Base-by-base conservation (phyloP, 1,139 yeast species). In the Geotrichum fermentans region DNA sequence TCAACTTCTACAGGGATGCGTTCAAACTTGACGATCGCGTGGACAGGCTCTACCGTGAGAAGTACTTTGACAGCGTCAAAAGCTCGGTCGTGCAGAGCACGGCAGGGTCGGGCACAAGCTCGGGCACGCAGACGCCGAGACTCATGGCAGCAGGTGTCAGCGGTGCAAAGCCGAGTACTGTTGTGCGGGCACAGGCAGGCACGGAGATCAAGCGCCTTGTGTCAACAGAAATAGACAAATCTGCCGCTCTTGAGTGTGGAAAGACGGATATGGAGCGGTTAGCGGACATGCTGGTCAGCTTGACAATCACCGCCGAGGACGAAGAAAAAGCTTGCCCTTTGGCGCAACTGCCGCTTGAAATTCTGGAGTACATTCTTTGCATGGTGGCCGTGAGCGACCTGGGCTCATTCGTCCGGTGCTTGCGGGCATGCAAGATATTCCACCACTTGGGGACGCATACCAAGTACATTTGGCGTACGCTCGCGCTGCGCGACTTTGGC, bases 1-100 rank as follows among this genome's bases (percentile, higher is more conserved):
- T 87, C 33, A 77, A 73, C 39, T 74, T 70, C 54, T 89, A 89
- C 67, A 71, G 96, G 52, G 74, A 74, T 54, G 96, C 96, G 0
- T 78, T 82, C 63, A 80, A 74, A 39, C 45, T 49, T 35, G 53
- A 61, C 62, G 83, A 78, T 4, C 74, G 74, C 47, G 89, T 88
- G 4, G 96, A 89, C 60, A 68, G 75, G 51, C 65, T 79, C 21
- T 87, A 87, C 63, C 71, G 95, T 24, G 75, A 77, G 52, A 78
- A 75, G 56, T 59, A 62, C 52, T 61, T 51, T 70, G 28, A 24
- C 6, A 24, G 28, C 10, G 28, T 10, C 10, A 6, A 24, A 10
- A 24, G 28, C 28, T n/a, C n/a, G n/a, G n/a, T n/a, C n/a, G n/a
- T n/a, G n/a, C n/a, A n/a, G n/a, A n/a, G n/a, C n/a, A n/a, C n/a